Conservation (phyloP, 768 basidiomycete species). For the Lentinus brumalis region DNA sequence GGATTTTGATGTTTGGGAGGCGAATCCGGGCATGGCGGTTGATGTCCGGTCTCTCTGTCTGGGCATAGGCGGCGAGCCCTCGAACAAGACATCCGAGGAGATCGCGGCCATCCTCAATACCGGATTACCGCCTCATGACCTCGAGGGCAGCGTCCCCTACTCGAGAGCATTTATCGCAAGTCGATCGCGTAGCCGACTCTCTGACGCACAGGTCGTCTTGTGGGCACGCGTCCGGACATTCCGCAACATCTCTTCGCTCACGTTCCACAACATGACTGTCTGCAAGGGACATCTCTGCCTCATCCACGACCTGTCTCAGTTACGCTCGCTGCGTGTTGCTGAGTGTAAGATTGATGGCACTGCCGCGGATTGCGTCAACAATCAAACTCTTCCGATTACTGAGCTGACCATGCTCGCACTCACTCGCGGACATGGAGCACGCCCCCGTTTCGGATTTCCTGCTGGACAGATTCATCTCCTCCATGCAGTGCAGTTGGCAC, state of each 20-base stretch:
- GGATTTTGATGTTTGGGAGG: slow-evolving; percentile 26
- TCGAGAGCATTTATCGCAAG: too few species aligned
- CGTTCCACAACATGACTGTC: slow-evolving; percentile 40
- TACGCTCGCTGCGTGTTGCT: slow-evolving; percentile 43
- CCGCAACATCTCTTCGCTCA: slow-evolving; percentile 39
- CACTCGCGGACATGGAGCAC: slow-evolving; percentile 11
- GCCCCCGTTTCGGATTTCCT: too few species aligned
- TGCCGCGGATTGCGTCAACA: slow-evolving; percentile 19
- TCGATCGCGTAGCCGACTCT: too few species aligned
- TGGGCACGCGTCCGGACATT: slow-evolving; percentile 33
- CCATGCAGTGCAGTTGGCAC: too few species aligned
- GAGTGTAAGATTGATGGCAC: slow-evolving; percentile 36
- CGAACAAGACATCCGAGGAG: too few species aligned
- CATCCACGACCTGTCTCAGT: slow-evolving; percentile 39
- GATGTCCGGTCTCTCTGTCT: slow-evolving; percentile 23
- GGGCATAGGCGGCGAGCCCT: slow-evolving; percentile 19
- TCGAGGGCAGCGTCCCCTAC: slow-evolving; percentile 1
- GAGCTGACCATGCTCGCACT: slow-evolving; percentile 43
- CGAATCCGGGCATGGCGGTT: slow-evolving; percentile 15
- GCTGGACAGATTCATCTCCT: too few species aligned
- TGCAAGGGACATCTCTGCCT: slow-evolving; percentile 36
- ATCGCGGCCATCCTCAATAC: not conserved
- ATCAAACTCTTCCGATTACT: slow-evolving; percentile 42
- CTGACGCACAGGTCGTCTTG: slow-evolving; percentile 5
- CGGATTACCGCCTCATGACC: not conserved